Evolutionary conservation across 257 asterid genomes (phyloP), one percentile per base, ranked within the genome.

Genomic region (Catharanthus roseus): DNA sequence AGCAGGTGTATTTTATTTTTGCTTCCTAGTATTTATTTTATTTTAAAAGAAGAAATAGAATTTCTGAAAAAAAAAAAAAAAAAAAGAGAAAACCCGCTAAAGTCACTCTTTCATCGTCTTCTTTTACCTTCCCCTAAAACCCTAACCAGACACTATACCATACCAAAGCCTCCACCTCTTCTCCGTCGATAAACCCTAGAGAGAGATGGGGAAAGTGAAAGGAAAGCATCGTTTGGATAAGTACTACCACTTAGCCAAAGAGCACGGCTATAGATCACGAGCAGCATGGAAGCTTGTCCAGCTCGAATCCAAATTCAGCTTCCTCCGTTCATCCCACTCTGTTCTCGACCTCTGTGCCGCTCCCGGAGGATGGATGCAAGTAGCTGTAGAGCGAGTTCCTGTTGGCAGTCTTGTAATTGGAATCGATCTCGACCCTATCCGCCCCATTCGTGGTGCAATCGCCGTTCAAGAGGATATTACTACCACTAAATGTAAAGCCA

Each of bases 321-420:
- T 91, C 85, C 93, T 95, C 78, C 87, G 86, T 10, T 84, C 97
- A 12, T 73, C 96, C 29, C 89, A 75, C 60, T 81, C 96, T 38
- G 97, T 85, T 38, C 96, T 95, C 76, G 97, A 91, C 78, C 97
- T 95, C 86, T 95, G 97, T 78, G 99, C 97, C 70, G 97, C 97
- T 1, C 97, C 99, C 0, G 97, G 97, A 13, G 97, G 99, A 50
- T 95, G 99, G 97, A 88, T 91, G 95, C 97, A 95, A 71, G 99
- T 91, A 1, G 78, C 88, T 31, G 93, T 88, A 15, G 88, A 88
- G 68, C 83, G 87, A 5, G 95, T 82, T 1, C 97, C 97, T 7
- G 95, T 89, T 31, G 97, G 97, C 16, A 86, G 92, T 68, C 84
- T 95, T 29, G 95, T 95, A 10, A 74, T 95, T 70, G 97, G 99